phyloP scores from a whole-genome alignment of 768 basidiomycete species.

The Coprinopsis cinerea region DNA sequence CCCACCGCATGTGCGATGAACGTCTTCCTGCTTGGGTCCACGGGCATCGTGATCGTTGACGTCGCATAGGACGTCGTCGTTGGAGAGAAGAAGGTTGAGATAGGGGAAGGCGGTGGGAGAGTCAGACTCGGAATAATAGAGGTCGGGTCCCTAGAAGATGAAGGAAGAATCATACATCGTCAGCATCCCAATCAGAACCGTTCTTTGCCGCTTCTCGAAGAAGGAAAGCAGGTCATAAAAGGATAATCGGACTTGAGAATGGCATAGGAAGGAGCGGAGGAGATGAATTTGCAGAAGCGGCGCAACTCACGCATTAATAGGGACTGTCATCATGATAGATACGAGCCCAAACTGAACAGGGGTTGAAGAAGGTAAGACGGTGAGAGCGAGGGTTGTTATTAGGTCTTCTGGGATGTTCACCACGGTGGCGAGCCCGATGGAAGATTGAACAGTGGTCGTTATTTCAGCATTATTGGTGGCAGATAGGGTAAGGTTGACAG shows the following conservation, averaged over 20 bases:
- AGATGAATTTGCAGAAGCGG: not conserved
- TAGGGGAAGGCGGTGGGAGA: constrained; percentile 28
- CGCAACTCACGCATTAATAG: constrained; percentile 6
- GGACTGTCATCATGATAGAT: constrained; percentile 9
- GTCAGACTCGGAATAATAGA: constrained; percentile 31
- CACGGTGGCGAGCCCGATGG: constrained; percentile 5
- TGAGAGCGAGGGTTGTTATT: constrained; percentile 9
- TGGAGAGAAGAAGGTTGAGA: constrained; percentile 25
- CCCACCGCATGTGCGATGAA: constrained; percentile 29
- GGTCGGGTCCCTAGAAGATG: constrained; percentile 18
- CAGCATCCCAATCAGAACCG: not conserved
- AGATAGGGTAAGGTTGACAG: constrained; percentile 9
- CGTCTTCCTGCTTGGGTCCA: constrained; percentile 7
- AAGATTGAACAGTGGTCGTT: constrained; percentile 7
- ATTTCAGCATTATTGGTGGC: constrained; percentile 5
- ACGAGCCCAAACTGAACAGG: constrained; percentile 6
- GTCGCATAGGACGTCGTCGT: constrained; percentile 11
- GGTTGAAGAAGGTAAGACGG: constrained; percentile 2
- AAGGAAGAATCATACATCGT: not conserved
- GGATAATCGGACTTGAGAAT: not conserved
- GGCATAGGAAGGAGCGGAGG: not conserved
- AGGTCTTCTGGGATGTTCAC: constrained; percentile 6
- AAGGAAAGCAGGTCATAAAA: no score
- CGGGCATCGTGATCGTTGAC: constrained; percentile 9
- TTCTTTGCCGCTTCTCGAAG: not conserved